phyloP scores from a whole-genome alignment of 139 green algal genomes.

The Chlorella sp. region DNA sequence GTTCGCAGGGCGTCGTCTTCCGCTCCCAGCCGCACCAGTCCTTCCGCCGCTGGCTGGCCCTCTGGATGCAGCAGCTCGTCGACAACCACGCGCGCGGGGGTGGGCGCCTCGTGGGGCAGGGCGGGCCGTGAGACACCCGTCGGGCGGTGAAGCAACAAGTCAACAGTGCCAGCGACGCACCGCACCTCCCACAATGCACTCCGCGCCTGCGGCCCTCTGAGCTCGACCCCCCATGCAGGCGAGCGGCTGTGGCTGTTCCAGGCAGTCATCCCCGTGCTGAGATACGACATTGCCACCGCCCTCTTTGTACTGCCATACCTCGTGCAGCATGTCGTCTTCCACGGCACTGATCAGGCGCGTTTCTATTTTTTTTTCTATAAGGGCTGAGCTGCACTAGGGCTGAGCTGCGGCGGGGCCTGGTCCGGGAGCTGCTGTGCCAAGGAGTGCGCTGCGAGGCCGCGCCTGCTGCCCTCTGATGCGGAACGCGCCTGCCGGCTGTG shows the following conservation, averaged over 20 bases:
- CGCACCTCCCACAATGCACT: no score
- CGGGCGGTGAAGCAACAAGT: no score
- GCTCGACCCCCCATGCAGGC: conserved; percentile 22
- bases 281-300: conserved; percentile 77
- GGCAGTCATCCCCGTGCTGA: conserved; percentile 61
- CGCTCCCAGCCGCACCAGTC: conserved; percentile 26
- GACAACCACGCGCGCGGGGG: conserved; percentile 30
- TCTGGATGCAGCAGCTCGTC: conserved; percentile 74
- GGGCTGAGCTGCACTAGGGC: no score
- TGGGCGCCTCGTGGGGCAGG: no score
- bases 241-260: conserved; percentile 52
- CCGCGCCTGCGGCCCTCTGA: not conserved
- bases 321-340: conserved; percentile 62
- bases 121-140: no score
- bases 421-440: conserved; percentile 8
- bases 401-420: no score
- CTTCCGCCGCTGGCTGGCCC: conserved; percentile 76
- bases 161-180: no score
- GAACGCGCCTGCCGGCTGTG: no score
- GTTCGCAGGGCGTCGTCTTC: conserved; percentile 22
- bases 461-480: no score
- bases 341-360: conserved; percentile 35
- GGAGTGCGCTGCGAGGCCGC: no score
- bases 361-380: no score
- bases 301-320: conserved; percentile 87